phyloP scores from a whole-genome alignment of 2,329 filamentous ascomycete genomes.

The Fusarium fujikuroi region DNA sequence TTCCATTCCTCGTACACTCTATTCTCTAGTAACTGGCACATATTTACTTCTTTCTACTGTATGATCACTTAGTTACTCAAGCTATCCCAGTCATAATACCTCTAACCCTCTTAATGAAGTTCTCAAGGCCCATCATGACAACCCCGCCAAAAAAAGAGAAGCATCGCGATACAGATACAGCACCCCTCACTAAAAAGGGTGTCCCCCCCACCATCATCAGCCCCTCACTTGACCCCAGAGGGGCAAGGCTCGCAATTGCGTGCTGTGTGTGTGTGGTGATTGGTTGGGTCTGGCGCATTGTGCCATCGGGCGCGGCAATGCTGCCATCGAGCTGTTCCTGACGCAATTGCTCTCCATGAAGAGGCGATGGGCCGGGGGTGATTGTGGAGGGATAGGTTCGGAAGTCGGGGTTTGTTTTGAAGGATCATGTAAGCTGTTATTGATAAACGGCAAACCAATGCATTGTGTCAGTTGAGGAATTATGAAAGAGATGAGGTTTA shows the following conservation, averaged over 20 bases:
- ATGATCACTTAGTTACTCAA: rapidly evolving
- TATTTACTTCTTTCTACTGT: rapidly evolving
- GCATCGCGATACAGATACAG: not conserved
- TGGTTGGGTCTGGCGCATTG: conserved; percentile 32
- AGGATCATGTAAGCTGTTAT: not conserved
- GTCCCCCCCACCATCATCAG: conserved; percentile 24
- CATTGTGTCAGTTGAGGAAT: too few species aligned
- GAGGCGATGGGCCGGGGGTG: conserved; percentile 29
- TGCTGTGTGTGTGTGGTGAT: conserved; percentile 35
- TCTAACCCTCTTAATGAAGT: not conserved
- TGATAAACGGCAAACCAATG: not conserved
- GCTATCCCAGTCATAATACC: not conserved
- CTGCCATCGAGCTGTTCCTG: conserved; percentile 43
- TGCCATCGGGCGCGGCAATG: conserved; percentile 41
- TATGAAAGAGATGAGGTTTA: too few species aligned
- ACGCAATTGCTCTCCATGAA: conserved; percentile 37
- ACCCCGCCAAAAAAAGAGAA: conserved; percentile 26
- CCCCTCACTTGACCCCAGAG: conserved; percentile 43
- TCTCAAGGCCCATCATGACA: conserved; percentile 9
- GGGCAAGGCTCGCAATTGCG: conserved; percentile 44
- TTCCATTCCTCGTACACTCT: not conserved
- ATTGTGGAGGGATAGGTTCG: conserved; percentile 13
- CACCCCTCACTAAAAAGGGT: conserved; percentile 15
- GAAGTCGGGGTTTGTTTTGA: conserved; percentile 31
- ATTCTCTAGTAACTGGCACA: too few species aligned